Evolutionary conservation across 2,329 filamentous ascomycete genomes (phyloP), one percentile per base, ranked within the genome.

Genomic region (Fusarium neocosmosporiellum): DNA sequence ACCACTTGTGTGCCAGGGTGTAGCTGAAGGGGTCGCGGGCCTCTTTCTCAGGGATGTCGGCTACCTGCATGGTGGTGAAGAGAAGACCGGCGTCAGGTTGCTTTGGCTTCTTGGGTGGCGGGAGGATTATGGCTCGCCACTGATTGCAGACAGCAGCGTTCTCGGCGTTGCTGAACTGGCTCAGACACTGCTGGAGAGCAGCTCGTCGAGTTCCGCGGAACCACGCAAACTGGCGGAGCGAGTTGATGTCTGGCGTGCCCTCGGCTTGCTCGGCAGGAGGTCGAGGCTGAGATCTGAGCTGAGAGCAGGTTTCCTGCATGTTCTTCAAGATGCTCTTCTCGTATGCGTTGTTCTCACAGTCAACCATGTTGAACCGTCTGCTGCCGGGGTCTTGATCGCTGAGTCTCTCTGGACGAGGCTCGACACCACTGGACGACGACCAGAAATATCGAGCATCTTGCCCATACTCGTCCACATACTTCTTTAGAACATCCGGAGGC

Each of bases 151-250:
- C 76, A 8, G 75, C 70, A 46, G 73, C 75, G 63, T 85, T 85
- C 76, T 85, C 84, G 6, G 63, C 39, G 63, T 75, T 83, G 33
- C 78, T 76, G 54, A 86, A 81, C 14, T 79, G 68, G 43, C 81
- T 81, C 34, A 88, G 79, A 20, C 80, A 80, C 33, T 82, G 81
- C 71, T 87, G 85, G 24, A 88, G 76, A 20, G 82, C 86, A 9
- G 85, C 86, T 50, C 86, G 83, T 46, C 83, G 81, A 62, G 80
- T 81, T 2, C 85, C 86, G 13, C 84, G 84, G 59, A 84, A 81
- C 4, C 59, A 62, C 2, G 82, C 80, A 70, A 81, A 84, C 20
- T 70, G 59, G 14, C 71, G 43, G 33, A 79, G 71, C 2, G 66
- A 65, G 22, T 73, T 69, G 62, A 77, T 33, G 24, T 20, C 48